Conservation (phyloP, 495 filamentous ascomycete genomes). For the Aspergillus biplanus region DNA sequence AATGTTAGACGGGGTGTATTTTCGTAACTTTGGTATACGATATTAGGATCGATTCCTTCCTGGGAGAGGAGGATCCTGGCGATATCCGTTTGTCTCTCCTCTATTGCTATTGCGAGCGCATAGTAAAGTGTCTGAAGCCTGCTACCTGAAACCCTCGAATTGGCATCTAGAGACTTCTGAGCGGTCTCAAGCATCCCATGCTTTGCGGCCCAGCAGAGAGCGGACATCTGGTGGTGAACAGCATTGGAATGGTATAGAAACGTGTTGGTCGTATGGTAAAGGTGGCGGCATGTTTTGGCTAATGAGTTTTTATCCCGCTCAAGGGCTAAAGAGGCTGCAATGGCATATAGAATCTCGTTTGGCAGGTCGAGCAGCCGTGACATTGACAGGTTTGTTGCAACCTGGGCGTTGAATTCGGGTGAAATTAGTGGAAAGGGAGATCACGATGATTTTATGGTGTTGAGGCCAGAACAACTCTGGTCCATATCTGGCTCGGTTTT, state of each 20-base stretch:
- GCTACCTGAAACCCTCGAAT: too few relatives aligned
- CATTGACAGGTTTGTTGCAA: too few relatives aligned
- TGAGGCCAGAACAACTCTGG: too few relatives aligned
- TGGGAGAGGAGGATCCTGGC: background rate
- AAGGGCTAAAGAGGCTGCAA: background rate
- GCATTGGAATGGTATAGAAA: constrained; percentile 6
- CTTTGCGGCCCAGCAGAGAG: constrained; percentile 3
- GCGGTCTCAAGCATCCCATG: constrained; percentile 1
- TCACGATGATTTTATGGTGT: too few relatives aligned
- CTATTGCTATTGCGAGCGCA: background rate
- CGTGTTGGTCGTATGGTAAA: background rate
- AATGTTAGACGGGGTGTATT: background rate
- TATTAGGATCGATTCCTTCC: background rate
- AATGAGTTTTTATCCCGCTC: constrained; percentile 2
- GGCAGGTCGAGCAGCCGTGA: too few relatives aligned
- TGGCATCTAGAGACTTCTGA: background rate
- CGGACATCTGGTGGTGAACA: background rate
- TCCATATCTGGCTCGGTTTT: too few relatives aligned
- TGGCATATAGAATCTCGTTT: background rate
- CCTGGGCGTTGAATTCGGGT: too few relatives aligned
- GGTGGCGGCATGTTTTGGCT: constrained; percentile 4
- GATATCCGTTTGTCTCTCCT: background rate
- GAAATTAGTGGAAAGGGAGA: too few relatives aligned
- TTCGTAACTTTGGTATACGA: background rate
- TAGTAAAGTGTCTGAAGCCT: too few relatives aligned